Conservation (phyloP, 1,284 basidiomycete genomes). For the Afroboletus lepidellus region DNA sequence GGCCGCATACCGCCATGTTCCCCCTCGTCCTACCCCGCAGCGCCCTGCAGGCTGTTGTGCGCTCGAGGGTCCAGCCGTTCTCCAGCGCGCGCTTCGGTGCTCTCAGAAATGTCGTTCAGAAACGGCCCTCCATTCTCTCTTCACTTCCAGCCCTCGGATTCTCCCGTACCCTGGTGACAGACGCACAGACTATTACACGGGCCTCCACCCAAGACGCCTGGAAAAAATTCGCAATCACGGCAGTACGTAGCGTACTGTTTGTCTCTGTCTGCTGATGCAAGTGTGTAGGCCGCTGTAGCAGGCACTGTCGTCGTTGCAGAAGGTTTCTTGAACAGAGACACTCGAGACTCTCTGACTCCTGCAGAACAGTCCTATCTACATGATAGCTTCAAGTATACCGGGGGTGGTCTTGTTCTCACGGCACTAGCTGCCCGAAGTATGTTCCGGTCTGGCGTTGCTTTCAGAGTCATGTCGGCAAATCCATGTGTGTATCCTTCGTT, state of each 20-base stretch:
- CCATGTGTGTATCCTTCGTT: constrained; percentile 56
- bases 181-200: constrained; percentile 39
- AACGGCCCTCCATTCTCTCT: constrained; percentile 20
- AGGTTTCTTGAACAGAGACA: constrained; percentile 74
- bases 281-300: constrained; percentile 60
- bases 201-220: constrained; percentile 43
- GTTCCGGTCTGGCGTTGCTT: constrained; percentile 74
- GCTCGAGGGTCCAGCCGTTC: constrained; percentile 14
- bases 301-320: constrained; percentile 66
- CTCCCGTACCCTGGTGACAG: constrained; percentile 44
- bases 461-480: constrained; percentile 82
- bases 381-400: constrained; percentile 84
- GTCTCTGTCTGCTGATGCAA: background rate
- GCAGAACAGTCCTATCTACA: constrained; percentile 74
- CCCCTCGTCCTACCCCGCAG: constrained; percentile 34
- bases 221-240: constrained; percentile 51
- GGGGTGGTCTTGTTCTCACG: constrained; percentile 75
- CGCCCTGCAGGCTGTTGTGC: constrained; percentile 23
- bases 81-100: constrained; percentile 12
- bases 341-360: constrained; percentile 60
- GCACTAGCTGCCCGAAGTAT: constrained; percentile 76
- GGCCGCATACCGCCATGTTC: constrained; percentile 32
- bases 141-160: constrained; percentile 19
- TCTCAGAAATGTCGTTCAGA: constrained; percentile 21
- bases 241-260: constrained; percentile 36